Evolutionary conservation across 148 eudicot species (phyloP).

Genomic region (Drosera capensis): DNA sequence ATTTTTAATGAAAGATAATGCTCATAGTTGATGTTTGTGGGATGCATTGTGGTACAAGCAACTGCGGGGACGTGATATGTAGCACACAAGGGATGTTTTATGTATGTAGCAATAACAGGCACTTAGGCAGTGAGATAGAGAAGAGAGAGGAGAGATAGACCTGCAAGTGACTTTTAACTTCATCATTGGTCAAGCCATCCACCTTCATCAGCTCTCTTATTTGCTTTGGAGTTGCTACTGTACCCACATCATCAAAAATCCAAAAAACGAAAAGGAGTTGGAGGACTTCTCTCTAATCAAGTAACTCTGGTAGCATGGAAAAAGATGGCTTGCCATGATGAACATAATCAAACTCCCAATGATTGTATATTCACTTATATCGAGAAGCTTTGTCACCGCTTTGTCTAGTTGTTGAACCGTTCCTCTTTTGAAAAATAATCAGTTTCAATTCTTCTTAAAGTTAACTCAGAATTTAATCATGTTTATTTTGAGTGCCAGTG

Average conservation of each 20-base stretch:
- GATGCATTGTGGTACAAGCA: too few relatives aligned
- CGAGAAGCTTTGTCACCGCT: too few relatives aligned
- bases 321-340: constrained; percentile 13
- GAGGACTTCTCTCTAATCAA: not conserved
- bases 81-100: not conserved
- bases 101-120: too few relatives aligned
- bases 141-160: constrained; percentile 13
- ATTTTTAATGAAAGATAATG: too few relatives aligned
- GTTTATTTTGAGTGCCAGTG: too few relatives aligned
- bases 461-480: too few relatives aligned
- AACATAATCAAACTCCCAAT: too few relatives aligned
- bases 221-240: constrained; percentile 98
- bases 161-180: constrained; percentile 99
- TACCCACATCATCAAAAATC: constrained; percentile 7
- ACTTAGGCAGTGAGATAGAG: not conserved
- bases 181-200: constrained; percentile 98
- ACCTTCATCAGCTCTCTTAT: constrained; percentile 99
- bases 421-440: too few relatives aligned
- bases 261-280: not conserved
- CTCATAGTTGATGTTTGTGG: too few relatives aligned
- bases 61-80: not conserved
- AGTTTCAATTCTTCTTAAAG: too few relatives aligned
- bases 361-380: too few relatives aligned
- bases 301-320: not conserved
- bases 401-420: too few relatives aligned